These are phyloP conservation scores for Quercus rubra DNA, from an alignment of 306 rosid species.

Conservation along the genomic window DNA sequence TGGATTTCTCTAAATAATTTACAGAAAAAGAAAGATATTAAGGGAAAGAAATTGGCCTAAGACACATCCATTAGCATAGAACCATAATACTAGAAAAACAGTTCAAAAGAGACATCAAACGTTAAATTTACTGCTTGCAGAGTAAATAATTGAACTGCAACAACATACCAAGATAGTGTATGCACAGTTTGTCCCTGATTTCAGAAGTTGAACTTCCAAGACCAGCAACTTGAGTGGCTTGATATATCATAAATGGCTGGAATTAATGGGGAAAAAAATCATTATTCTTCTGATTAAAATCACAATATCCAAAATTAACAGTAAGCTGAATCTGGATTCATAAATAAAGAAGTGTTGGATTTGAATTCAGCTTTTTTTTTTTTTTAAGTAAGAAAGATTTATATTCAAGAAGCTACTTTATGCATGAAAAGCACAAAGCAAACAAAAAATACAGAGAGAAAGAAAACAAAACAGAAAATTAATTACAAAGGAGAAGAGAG, in stretches of 20 bases:
- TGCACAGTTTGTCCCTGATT: constrained; percentile 42
- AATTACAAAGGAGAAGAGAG: too few species aligned
- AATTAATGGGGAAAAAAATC: constrained; percentile 12
- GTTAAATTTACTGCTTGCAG: constrained; percentile 6
- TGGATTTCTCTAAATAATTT: too few species aligned
- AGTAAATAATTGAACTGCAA: constrained; percentile 16
- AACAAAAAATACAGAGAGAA: too few species aligned
- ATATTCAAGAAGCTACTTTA: too few species aligned
- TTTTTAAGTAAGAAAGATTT: too few species aligned
- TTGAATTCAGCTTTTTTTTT: not conserved
- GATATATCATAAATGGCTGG: constrained; percentile 81
- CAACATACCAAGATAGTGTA: constrained; percentile 82
- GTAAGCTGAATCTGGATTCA: not conserved
- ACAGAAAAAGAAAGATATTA: too few species aligned
- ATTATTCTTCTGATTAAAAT: not conserved
- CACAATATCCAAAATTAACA: not conserved
- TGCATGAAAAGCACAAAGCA: too few species aligned
- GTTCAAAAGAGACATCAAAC: constrained; percentile 6
- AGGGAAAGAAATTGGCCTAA: not conserved
- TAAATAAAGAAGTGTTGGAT: not conserved
- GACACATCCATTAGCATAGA: not conserved
- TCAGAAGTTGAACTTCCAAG: constrained; percentile 41
- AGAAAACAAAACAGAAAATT: too few species aligned
- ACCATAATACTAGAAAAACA: not conserved
- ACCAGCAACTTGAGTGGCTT: constrained; percentile 60